Percentiles rank a stretch among this genome's conserved stretches.
phyloP scores from a whole-genome alignment of 1,284 basidiomycete species.

The Peniophora sp. region DNA sequence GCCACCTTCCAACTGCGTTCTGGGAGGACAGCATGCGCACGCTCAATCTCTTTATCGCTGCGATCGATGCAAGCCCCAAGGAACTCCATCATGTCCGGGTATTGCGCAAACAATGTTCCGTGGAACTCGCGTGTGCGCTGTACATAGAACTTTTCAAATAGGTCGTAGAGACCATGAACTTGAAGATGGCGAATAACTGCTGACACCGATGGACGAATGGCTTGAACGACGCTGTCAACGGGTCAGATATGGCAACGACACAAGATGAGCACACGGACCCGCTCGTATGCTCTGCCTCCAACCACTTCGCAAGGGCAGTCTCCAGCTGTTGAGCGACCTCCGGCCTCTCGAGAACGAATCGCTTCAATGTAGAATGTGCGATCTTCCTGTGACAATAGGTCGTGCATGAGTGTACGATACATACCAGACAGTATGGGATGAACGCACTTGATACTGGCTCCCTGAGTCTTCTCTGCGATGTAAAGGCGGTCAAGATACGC shows the following conservation, averaged over 20 bases:
- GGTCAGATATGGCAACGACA: conserved; percentile 1
- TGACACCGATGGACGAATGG: conserved; percentile 29
- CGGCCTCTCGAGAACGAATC: conserved; percentile 42
- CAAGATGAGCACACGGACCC: conserved; percentile 22
- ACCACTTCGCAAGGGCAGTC: conserved; percentile 47
- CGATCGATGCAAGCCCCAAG: conserved; percentile 40
- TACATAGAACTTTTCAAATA: conserved; percentile 50
- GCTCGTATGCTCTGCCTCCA: conserved; percentile 44
- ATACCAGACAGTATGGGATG: conserved; percentile 2
- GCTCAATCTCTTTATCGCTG: conserved; percentile 46
- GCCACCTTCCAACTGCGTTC: conserved; percentile 42
- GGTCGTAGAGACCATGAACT: conserved; percentile 44
- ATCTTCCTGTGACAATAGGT: conserved; percentile 33
- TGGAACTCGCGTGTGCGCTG: conserved; percentile 43
- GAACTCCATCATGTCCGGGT: conserved; percentile 44
- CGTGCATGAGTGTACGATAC: conserved; percentile 1
- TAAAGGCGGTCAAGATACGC: conserved; percentile 60
- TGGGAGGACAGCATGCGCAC: conserved; percentile 44
- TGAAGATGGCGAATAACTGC: conserved; percentile 47
- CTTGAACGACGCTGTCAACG: conserved; percentile 18
- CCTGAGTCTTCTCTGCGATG: conserved; percentile 27
- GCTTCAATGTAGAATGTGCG: conserved; percentile 42
- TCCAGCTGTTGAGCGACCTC: conserved; percentile 37
- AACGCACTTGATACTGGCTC: conserved; percentile 33
- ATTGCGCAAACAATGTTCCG: conserved; percentile 23